These are phyloP conservation scores for Chaetomium sp. DNA, from an alignment of 2,329 filamentous ascomycete species.

Conservation along the genomic window DNA sequence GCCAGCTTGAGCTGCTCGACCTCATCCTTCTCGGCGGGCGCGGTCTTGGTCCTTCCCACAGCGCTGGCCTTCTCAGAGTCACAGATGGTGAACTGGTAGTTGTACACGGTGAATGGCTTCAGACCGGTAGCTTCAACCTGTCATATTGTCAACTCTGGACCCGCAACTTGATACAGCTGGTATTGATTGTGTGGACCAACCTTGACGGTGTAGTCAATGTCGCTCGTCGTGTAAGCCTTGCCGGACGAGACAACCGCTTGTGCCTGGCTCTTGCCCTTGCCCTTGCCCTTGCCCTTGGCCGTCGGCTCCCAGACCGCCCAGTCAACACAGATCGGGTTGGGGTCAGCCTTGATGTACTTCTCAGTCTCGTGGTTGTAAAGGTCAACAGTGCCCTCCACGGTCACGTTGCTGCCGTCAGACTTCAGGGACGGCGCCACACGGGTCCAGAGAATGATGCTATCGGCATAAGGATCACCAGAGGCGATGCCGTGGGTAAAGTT, in stretches of 20 bases:
- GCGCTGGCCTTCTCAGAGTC: slow-evolving; percentile 54
- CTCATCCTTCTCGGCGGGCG: slow-evolving; percentile 49
- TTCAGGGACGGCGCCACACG: slow-evolving; percentile 35
- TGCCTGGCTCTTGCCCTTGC: slow-evolving; percentile 29
- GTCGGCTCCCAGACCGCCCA: slow-evolving; percentile 59
- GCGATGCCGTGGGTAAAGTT: slow-evolving; percentile 56
- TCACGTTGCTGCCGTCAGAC: slow-evolving; percentile 39
- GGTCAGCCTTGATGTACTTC: slow-evolving; percentile 42
- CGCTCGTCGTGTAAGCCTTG: slow-evolving; percentile 60
- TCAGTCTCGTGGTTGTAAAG: slow-evolving; percentile 41
- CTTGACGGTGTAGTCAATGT: slow-evolving; percentile 71
- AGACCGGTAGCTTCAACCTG: slow-evolving; percentile 30
- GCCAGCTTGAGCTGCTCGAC: slow-evolving; percentile 55
- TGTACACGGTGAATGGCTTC: slow-evolving; percentile 39
- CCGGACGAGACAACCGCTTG: slow-evolving; percentile 46
- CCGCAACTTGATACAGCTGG: not conserved
- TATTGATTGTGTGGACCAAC: not conserved
- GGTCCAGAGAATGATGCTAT: slow-evolving; percentile 47
- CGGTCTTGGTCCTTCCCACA: slow-evolving; percentile 65
- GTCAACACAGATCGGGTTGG: slow-evolving; percentile 59
- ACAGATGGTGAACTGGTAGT: slow-evolving; percentile 66
- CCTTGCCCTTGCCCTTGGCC: slow-evolving; percentile 48
- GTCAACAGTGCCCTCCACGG: slow-evolving; percentile 33
- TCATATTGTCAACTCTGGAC: not conserved
- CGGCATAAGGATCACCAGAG: slow-evolving; percentile 41